Conservation (phyloP, 2,329 filamentous ascomycete genomes). For the Pseudophaeomoniella oleicola region DNA sequence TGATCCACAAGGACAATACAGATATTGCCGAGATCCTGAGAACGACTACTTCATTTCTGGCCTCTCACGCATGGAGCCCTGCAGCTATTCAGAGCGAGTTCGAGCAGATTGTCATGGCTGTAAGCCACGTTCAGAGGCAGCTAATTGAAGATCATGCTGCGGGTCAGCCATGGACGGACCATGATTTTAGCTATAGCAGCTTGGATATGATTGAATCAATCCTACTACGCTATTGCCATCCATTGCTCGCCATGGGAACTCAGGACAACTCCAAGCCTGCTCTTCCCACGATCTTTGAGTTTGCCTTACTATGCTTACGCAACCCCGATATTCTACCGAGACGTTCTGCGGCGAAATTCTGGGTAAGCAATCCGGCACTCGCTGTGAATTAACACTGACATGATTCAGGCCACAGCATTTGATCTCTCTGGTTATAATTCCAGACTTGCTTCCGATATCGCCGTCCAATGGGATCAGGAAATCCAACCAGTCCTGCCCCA, state of each 20-base stretch:
- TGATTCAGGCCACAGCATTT: not conserved
- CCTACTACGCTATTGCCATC: constrained; percentile 24
- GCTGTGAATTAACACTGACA: not conserved
- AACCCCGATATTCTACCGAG: constrained; percentile 30
- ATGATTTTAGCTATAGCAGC: constrained; percentile 26
- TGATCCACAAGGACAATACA: constrained; percentile 22
- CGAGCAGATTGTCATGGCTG: constrained; percentile 15
- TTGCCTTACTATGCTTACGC: constrained; percentile 24
- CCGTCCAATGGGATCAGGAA: not conserved
- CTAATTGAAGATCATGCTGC: constrained; percentile 18
- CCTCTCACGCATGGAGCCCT: constrained; percentile 23
- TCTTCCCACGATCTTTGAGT: constrained; percentile 21
- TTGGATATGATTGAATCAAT: constrained; percentile 29
- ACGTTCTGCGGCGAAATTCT: constrained; percentile 29
- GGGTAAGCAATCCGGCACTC: constrained; percentile 14
- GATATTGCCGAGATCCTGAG: constrained; percentile 29
- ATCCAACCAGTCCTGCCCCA: constrained; percentile 21
- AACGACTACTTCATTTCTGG: constrained; percentile 29
- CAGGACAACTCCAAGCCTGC: constrained; percentile 6
- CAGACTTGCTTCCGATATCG: constrained; percentile 13
- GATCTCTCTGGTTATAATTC: not conserved
- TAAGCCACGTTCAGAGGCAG: constrained; percentile 23
- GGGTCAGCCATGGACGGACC: constrained; percentile 17
- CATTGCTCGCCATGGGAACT: constrained; percentile 21
- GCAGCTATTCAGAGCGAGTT: constrained; percentile 18